Conservation (phyloP, 306 rosid genomes). For the Acacia confusa region DNA sequence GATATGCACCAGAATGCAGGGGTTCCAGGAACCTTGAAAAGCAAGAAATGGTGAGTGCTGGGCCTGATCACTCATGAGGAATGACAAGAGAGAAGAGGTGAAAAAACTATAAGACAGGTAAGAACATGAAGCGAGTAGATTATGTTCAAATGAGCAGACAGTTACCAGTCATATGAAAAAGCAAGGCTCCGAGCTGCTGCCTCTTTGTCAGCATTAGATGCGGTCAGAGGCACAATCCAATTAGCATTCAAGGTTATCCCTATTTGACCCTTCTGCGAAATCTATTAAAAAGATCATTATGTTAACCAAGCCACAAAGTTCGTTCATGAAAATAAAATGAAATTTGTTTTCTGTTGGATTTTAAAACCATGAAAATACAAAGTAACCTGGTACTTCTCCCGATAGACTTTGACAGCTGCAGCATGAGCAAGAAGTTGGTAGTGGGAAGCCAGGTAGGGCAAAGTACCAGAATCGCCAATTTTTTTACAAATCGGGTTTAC, state of each 20-base stretch:
- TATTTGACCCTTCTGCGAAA: slow-evolving; percentile 57
- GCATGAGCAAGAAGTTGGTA: slow-evolving; percentile 64
- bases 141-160: neutral
- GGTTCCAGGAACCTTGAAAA: slow-evolving; percentile 63
- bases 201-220: slow-evolving; percentile 40
- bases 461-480: slow-evolving; percentile 53
- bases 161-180: slow-evolving; percentile 58
- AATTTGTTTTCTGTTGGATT: neutral
- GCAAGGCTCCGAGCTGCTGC: slow-evolving; percentile 50
- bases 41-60: slow-evolving; percentile 21
- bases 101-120: neutral
- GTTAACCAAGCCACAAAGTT: slow-evolving; percentile 7
- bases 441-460: slow-evolving; percentile 57
- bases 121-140: slow-evolving; percentile 1
- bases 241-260: slow-evolving; percentile 54
- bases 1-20: slow-evolving; percentile 54
- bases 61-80: neutral
- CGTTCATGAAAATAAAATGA: neutral
- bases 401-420: slow-evolving; percentile 54
- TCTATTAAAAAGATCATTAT: slow-evolving; percentile 26
- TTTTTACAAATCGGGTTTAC: slow-evolving; percentile 34
- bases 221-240: slow-evolving; percentile 52
- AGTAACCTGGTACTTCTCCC: slow-evolving; percentile 51
- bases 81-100: neutral
- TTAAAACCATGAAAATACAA: neutral